phyloP scores from a whole-genome alignment of 257 asterid genomes.

The Perilla frutescens region DNA sequence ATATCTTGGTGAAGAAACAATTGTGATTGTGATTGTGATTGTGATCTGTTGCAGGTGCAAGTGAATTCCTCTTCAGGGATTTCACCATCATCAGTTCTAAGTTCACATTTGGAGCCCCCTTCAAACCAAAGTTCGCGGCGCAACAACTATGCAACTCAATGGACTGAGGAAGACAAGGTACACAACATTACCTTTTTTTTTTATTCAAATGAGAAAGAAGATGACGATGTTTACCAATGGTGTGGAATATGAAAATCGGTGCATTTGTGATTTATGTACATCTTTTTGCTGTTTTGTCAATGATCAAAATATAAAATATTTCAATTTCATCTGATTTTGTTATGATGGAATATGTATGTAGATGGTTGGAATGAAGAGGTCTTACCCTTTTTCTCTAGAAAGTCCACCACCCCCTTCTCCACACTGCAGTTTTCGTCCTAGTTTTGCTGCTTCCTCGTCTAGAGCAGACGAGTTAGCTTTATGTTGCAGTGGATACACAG shows the following conservation, averaged over 20 bases:
- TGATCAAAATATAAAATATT: too few relatives aligned
- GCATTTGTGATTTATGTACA: neutral
- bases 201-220: neutral
- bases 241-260: too few relatives aligned
- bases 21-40: neutral
- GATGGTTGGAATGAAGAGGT: conserved; percentile 69
- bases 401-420: conserved; percentile 46
- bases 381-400: conserved; percentile 56
- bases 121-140: conserved; percentile 82
- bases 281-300: neutral
- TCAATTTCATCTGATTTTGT: conserved; percentile 27
- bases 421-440: conserved; percentile 38
- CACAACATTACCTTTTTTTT: neutral
- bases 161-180: conserved; percentile 81
- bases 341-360: conserved; percentile 34
- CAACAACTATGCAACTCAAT: conserved; percentile 48
- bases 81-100: conserved; percentile 54
- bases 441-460: conserved; percentile 37
- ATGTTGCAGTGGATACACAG: conserved; percentile 45
- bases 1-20: neutral
- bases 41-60: conserved; percentile 42
- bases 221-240: too few relatives aligned
- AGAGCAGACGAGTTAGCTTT: conserved; percentile 51
- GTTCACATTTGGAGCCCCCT: conserved; percentile 94
- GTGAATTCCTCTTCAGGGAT: conserved; percentile 64